Evolutionary conservation across 768 basidiomycete species (phyloP), one percentile per base, ranked within the genome.

Genomic region (Tephrocybe sp.): DNA sequence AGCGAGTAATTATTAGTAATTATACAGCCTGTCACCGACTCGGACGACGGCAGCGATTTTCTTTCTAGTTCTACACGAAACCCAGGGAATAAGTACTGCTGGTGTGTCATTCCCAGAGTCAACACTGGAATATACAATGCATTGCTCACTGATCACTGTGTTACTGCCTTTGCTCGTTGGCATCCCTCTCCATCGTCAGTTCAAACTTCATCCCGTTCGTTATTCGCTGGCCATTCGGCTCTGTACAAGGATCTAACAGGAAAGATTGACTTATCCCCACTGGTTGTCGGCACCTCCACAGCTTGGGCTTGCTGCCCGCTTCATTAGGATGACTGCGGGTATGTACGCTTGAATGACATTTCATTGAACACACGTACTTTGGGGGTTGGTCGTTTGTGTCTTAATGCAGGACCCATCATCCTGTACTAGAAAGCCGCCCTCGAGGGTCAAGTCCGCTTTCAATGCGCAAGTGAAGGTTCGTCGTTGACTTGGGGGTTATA

Each of bases 81-180:
- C 69, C 84, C 43, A 81, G 90, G 71, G 86, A 92, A 41, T 95
- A n/a, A n/a, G n/a, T n/a, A 93, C 63, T 97, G 93, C 62, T 97
- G 93, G 67, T 92, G 89, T 60, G 94, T 94, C 36, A 87, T 98
- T 51, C 95, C 95, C 8, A 70, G 92, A 41, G 75, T 93, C 54
- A 96, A 99, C 71, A 78, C 83, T 53, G 97, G 97, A 26, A 89
- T 98, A 45, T 98, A 97, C 59, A 67, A 80, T 16, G 80, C 87
- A 24, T 67, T 98, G 41, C 64, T 73, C 0, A 90, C 96, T n/a
- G n/a, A n/a, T 64, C 94, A 97, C 68, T 75, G 89, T 35, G 71
- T 80, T 13, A 64, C 86, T 16, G 84, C n/a, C 80, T 4, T 61
- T 91, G 54, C 52, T 87, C 13, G 79, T 84, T 9, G 93, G 87